These are phyloP conservation scores for Hypoxylon sp. DNA, from an alignment of 2,329 filamentous ascomycete genomes.

Conservation along the genomic window DNA sequence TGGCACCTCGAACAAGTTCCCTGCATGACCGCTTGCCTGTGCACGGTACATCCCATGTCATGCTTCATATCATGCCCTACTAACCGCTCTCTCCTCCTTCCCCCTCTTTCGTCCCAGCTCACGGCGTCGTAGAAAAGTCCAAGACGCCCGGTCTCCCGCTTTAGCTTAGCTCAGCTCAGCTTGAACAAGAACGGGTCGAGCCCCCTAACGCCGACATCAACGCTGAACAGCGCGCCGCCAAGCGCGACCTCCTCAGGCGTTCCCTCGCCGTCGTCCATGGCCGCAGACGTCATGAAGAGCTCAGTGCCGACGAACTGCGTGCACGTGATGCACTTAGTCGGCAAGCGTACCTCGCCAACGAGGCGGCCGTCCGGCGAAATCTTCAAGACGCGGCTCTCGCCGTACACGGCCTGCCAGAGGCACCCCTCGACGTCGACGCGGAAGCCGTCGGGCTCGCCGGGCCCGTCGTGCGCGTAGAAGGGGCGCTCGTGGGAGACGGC, in stretches of 20 bases:
- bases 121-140: background rate
- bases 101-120: background rate
- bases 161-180: too few species aligned
- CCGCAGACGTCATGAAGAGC: conserved; percentile 81
- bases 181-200: conserved; percentile 70
- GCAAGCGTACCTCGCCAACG: conserved; percentile 76
- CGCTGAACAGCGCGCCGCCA: conserved; percentile 76
- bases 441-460: conserved; percentile 82
- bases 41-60: background rate
- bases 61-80: background rate
- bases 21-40: background rate
- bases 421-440: conserved; percentile 84
- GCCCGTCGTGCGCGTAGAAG: conserved; percentile 74
- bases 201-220: conserved; percentile 78
- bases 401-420: conserved; percentile 89
- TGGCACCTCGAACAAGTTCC: background rate
- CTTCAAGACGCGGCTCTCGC: conserved; percentile 76
- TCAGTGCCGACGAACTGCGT: conserved; percentile 77
- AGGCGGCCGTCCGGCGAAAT: conserved; percentile 74
- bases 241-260: conserved; percentile 68
- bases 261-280: conserved; percentile 69
- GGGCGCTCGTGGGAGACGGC: conserved; percentile 72
- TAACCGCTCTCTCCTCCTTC: background rate
- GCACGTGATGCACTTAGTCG: conserved; percentile 83
- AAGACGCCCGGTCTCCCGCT: conserved; percentile 3